Base-by-base conservation (phyloP, 2,329 filamentous ascomycete species). In the Fusarium nodosum region DNA sequence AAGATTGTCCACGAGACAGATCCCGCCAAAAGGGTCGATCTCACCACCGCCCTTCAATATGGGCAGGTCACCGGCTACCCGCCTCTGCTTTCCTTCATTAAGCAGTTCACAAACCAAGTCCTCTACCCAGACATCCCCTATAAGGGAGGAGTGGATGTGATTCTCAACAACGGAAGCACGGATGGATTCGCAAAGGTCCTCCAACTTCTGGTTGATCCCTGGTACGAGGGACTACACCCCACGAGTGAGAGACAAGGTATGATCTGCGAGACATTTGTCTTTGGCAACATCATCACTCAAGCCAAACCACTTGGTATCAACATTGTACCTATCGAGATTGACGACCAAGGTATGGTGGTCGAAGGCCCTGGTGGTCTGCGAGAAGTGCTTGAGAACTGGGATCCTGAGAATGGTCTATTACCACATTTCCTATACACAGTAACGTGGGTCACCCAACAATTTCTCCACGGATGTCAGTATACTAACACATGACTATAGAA, bases 401-500 rank as follows among this genome's bases (percentile, higher is more conserved):
- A 97, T 77, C 83, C 84, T 47, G 83, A 83, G 41, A 90, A 86
- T 73, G 94, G 94, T 1, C 90, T 88, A 75, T 85, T 91, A 60
- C 94, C 94, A 41, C 92, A 95, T 78, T 77, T 97, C 69, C 86
- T 97, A 83, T 97, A 97, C 78, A 97, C 93, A 3, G 92, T 97
- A 69, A 94, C 93, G 89, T 93, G 79, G 86, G 90, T 88, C 38
- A 5, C 28, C 30, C 12, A 5, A 24, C 6, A 3, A 33, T 13
- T 15, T 5, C 9, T 18, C 12, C 12, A 16, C n/a, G 7, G 18
- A 16, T 51, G 36, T 45, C 10, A 15, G 16, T 22, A 15, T 38
- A 24, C 50, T 69, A 31, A 69, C 48, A 15, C 4, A 18, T 11
- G 8, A 4, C 16, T 34, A 48, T 16, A 71, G 64, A 7, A 80